Percentiles rank a stretch among this genome's conserved stretches.
phyloP scores from a whole-genome alignment of 2,329 filamentous ascomycete species.

The Penicillium frequentans region DNA sequence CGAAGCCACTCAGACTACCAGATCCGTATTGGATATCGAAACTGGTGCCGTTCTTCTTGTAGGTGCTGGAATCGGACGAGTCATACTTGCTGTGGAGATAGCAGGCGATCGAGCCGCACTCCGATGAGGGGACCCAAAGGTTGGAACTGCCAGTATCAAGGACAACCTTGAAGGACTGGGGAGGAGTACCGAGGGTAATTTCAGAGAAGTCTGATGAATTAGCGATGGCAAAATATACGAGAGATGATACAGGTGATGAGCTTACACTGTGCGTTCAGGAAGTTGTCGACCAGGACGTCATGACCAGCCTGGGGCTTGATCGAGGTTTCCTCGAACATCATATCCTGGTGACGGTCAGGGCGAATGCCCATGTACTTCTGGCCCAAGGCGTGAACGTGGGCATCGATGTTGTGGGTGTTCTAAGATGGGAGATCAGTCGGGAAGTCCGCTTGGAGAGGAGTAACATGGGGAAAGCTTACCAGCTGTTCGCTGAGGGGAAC shows the following conservation, averaged over 20 bases:
- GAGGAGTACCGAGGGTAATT: constrained; percentile 86
- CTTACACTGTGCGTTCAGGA: constrained; percentile 97
- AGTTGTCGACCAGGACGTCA: constrained; percentile 90
- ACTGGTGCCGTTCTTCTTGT: constrained; percentile 87
- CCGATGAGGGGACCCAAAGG: constrained; percentile 90
- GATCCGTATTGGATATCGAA: constrained; percentile 97
- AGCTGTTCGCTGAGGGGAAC: constrained; percentile 88
- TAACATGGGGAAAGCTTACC: constrained; percentile 56
- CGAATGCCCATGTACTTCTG: constrained; percentile 95
- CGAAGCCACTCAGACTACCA: constrained; percentile 87
- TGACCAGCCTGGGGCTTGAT: constrained; percentile 68
- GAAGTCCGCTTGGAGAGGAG: background rate
- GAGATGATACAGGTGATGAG: constrained; percentile 16
- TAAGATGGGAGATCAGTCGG: constrained; percentile 37
- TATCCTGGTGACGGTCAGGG: constrained; percentile 67
- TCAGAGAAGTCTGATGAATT: constrained; percentile 80
- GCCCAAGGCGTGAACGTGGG: constrained; percentile 77
- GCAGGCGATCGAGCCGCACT: constrained; percentile 95
- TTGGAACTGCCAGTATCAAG: constrained; percentile 99
- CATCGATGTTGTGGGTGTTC: constrained; percentile 75
- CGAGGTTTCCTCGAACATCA: constrained; percentile 72
- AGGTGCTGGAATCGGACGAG: constrained; percentile 81
- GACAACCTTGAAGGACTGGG: constrained; percentile 96
- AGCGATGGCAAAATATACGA: background rate
- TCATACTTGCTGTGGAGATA: constrained; percentile 98